Conservation (phyloP, 257 asterid genomes). For the Paraleonurus japonicus region DNA sequence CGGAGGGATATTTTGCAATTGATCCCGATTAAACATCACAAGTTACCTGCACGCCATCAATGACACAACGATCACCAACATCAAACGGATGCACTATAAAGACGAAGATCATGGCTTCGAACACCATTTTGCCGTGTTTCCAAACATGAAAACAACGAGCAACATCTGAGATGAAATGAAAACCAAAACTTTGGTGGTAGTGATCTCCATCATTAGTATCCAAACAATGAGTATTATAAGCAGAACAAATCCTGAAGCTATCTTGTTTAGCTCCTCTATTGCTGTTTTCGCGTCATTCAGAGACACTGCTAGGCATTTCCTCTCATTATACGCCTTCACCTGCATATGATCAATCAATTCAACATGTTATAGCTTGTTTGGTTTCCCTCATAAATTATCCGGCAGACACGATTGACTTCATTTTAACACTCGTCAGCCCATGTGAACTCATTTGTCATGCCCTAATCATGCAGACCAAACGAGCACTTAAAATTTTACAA, state of each 20-base stretch:
- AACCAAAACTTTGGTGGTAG: slow-evolving; percentile 45
- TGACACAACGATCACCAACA: slow-evolving; percentile 67
- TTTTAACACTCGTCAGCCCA: too few species aligned
- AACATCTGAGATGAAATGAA: slow-evolving; percentile 59
- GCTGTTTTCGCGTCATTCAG: slow-evolving; percentile 62
- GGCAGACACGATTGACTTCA: too few species aligned
- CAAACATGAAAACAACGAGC: slow-evolving; percentile 54
- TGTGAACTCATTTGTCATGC: too few species aligned
- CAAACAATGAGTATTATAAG: slow-evolving; percentile 47
- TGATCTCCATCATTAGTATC: slow-evolving; percentile 55
- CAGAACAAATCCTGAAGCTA: slow-evolving; percentile 42
- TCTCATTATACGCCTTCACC: slow-evolving; percentile 54
- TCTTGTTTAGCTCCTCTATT: slow-evolving; percentile 56
- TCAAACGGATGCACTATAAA: slow-evolving; percentile 63
- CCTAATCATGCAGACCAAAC: too few species aligned
- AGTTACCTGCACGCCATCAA: slow-evolving; percentile 63
- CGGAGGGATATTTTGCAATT: too few species aligned
- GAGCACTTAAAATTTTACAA: too few species aligned
- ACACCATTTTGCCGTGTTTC: slow-evolving; percentile 45
- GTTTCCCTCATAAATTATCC: too few species aligned
- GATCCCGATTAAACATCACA: too few species aligned
- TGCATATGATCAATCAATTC: neutral
- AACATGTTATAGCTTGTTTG: too few species aligned
- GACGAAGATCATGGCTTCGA: slow-evolving; percentile 55
- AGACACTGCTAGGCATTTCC: slow-evolving; percentile 57